Conservation (phyloP, 345 rosid species). For the Alliaria petiolata region DNA sequence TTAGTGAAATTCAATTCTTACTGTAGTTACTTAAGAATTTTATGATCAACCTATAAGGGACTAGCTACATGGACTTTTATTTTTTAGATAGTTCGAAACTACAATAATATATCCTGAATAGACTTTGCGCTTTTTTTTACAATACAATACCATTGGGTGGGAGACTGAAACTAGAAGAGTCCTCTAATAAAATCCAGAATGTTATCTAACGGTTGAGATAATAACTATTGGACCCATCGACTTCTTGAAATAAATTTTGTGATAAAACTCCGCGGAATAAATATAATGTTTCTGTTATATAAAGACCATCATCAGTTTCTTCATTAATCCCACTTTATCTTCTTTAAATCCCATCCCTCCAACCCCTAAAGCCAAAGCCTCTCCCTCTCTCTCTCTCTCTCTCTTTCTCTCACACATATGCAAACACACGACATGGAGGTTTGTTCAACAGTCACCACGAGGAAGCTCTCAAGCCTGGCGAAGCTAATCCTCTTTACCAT, state of each 20-base stretch:
- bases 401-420: background rate
- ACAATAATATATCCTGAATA: background rate
- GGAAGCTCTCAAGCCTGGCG: constrained; percentile 28
- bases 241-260: background rate
- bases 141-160: background rate
- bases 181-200: background rate
- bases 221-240: constrained; percentile 27
- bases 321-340: constrained; percentile 17
- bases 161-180: background rate
- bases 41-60: background rate
- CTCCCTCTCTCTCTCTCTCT: background rate
- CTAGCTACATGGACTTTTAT: background rate
- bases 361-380: background rate
- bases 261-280: constrained; percentile 13
- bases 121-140: background rate
- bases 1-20: background rate
- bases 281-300: constrained; percentile 24
- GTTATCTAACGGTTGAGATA: constrained; percentile 8
- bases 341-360: constrained; percentile 20
- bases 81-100: background rate
- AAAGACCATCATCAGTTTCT: constrained; percentile 31
- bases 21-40: background rate
- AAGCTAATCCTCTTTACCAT: constrained; percentile 29
- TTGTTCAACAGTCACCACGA: constrained; percentile 27
- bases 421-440: constrained; percentile 26